Conservation (phyloP, 495 filamentous ascomycete genomes). For the Tuber borchii region DNA sequence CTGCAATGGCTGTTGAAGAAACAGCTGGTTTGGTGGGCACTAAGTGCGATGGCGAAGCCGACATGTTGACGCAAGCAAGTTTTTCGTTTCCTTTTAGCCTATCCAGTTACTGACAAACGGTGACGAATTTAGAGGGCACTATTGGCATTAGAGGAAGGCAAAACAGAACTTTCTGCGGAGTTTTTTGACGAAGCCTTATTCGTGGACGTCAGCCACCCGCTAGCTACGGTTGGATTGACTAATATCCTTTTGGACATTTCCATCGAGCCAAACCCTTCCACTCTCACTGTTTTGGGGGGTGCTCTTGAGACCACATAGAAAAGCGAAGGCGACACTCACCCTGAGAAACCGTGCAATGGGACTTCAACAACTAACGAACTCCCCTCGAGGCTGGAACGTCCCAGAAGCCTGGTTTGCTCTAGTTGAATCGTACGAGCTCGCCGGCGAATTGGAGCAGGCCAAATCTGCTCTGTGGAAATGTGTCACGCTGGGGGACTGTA, state of each 20-base stretch:
- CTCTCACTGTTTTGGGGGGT: background rate
- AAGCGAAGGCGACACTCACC: conserved; percentile 49
- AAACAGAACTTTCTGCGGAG: conserved; percentile 60
- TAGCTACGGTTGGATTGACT: conserved; percentile 75
- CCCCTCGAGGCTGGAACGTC: conserved; percentile 81
- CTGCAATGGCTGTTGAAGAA: conserved; percentile 69
- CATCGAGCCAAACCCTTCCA: background rate
- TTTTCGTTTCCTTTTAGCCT: conserved; percentile 1
- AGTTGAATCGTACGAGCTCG: conserved; percentile 76
- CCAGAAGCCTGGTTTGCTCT: conserved; percentile 93
- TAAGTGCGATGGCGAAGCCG: conserved; percentile 37
- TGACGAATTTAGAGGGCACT: conserved; percentile 56
- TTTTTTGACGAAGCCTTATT: conserved; percentile 74
- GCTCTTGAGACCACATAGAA: conserved; percentile 17
- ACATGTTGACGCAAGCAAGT: conserved; percentile 36
- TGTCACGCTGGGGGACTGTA: conserved; percentile 64
- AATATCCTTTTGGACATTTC: conserved; percentile 59
- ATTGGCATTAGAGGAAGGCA: conserved; percentile 56
- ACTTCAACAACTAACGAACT: conserved; percentile 71
- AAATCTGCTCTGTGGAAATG: conserved; percentile 73
- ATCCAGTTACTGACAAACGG: conserved; percentile 7
- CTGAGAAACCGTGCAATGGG: conserved; percentile 80
- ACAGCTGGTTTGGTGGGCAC: conserved; percentile 59
- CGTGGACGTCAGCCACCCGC: conserved; percentile 67
- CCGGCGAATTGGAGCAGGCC: conserved; percentile 74